These are phyloP conservation scores for Lojkania enalia DNA, from an alignment of 2,329 filamentous ascomycete genomes.

Conservation along the genomic window DNA sequence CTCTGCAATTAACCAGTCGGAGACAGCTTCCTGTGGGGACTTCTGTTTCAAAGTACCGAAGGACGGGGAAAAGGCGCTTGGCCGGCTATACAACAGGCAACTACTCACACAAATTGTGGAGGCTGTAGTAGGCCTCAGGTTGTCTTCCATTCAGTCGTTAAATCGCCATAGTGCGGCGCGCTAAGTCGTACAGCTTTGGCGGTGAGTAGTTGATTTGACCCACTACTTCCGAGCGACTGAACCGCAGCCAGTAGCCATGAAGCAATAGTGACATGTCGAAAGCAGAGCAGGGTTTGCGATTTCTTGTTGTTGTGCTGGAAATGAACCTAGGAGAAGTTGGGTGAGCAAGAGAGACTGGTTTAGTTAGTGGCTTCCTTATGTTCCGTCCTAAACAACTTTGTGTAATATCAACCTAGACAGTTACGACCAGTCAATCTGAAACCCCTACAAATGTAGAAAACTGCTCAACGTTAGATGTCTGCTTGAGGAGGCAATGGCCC, in stretches of 20 bases:
- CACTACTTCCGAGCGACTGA: conserved; percentile 6
- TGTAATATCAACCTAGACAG: too few species aligned
- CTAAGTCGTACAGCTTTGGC: conserved; percentile 37
- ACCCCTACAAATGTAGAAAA: too few species aligned
- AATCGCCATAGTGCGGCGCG: conserved; percentile 20
- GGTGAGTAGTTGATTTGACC: conserved; percentile 27
- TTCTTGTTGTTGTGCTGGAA: too few species aligned
- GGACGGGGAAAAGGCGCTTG: conserved; percentile 13
- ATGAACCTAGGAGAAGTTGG: too few species aligned
- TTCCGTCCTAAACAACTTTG: too few species aligned
- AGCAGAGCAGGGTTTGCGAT: too few species aligned
- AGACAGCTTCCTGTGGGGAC: conserved; percentile 7
- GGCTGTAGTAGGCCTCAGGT: conserved; percentile 2
- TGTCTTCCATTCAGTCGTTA: conserved; percentile 4
- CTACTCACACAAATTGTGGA: background rate
- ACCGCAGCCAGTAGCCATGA: conserved; percentile 6
- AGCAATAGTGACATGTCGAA: too few species aligned
- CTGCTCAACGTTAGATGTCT: too few species aligned
- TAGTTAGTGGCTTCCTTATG: too few species aligned
- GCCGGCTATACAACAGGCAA: conserved; percentile 10
- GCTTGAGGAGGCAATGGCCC: too few species aligned
- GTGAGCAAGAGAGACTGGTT: too few species aligned
- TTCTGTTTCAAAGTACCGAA: conserved; percentile 36
- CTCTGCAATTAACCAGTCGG: conserved; percentile 11
- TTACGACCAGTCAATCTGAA: too few species aligned